A percentile compares a stretch with the other conserved stretches of the same genome.
These are phyloP conservation scores for Dictyostelium capitatum DNA, from an alignment of 78 protist species.

Conservation along the genomic window DNA sequence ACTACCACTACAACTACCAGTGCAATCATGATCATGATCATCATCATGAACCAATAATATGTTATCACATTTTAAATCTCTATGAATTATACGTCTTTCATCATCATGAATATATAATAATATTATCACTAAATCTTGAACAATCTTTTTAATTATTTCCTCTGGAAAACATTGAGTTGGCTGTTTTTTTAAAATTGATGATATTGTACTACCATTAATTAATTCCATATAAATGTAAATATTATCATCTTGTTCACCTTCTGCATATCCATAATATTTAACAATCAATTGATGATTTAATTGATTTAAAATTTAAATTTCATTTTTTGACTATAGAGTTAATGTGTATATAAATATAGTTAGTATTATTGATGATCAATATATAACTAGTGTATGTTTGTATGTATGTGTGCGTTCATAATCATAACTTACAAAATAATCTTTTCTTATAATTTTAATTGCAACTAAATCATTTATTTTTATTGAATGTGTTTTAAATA, in stretches of 20 bases:
- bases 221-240: slow-evolving; percentile 14
- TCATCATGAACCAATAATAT: slow-evolving; percentile 87
- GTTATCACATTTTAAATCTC: slow-evolving; percentile 91
- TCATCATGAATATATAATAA: not conserved
- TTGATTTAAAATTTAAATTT: not conserved
- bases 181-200: not conserved
- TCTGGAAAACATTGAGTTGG: not conserved
- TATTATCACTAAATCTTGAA: not conserved
- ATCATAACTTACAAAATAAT: not conserved
- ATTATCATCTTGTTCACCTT: not conserved
- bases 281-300: not conserved
- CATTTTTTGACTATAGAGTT: not conserved
- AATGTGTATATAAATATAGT: not conserved
- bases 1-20: slow-evolving; percentile 4
- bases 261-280: slow-evolving; percentile 4
- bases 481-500: not conserved
- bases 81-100: slow-evolving; percentile 54
- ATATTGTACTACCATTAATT: not conserved
- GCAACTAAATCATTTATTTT: not conserved
- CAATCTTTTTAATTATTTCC: not conserved
- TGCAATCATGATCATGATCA: slow-evolving; percentile 67
- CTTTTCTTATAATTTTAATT: not conserved
- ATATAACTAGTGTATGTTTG: no score
- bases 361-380: no score
- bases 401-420: not conserved